A percentile compares a stretch with the other conserved stretches of the same genome.
These are phyloP conservation scores for Neurospora sp. DNA, from an alignment of 495 filamentous ascomycete genomes.

Conservation along the genomic window DNA sequence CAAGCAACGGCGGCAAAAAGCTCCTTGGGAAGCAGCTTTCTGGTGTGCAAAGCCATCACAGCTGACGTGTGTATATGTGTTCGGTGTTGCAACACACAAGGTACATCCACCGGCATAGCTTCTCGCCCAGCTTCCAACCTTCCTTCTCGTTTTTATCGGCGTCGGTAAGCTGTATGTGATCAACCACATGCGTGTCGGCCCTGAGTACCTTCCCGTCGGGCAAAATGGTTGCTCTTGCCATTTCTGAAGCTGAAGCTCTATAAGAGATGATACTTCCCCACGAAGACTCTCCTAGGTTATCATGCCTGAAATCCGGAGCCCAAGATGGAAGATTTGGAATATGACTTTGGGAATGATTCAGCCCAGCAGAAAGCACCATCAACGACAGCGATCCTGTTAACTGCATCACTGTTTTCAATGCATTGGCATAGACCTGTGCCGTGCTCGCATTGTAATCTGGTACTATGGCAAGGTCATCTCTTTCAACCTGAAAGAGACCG, in stretches of 20 bases:
- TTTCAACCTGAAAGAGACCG: no score
- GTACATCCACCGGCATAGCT: neutral
- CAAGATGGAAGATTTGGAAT: neutral
- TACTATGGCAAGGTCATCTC: neutral
- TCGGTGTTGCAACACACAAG: neutral
- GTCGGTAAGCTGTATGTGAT: neutral
- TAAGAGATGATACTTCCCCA: neutral
- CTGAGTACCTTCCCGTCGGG: neutral
- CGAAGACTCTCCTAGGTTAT: neutral
- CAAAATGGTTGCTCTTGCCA: neutral
- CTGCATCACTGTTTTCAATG: no score
- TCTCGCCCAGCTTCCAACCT: neutral
- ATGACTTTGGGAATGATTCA: neutral
- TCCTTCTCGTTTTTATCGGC: neutral
- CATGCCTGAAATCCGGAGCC: neutral
- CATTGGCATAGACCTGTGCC: neutral
- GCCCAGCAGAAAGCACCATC: neutral
- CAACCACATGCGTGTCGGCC: neutral
- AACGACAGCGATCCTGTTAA: neutral
- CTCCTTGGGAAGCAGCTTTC: no score
- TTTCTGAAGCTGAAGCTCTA: neutral
- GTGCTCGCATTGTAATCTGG: neutral
- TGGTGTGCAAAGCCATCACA: no score
- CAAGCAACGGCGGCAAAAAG: no score
- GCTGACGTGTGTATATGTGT: no score